Conservation (phyloP, 495 filamentous ascomycete species). For the Apiosordaria backusii region DNA sequence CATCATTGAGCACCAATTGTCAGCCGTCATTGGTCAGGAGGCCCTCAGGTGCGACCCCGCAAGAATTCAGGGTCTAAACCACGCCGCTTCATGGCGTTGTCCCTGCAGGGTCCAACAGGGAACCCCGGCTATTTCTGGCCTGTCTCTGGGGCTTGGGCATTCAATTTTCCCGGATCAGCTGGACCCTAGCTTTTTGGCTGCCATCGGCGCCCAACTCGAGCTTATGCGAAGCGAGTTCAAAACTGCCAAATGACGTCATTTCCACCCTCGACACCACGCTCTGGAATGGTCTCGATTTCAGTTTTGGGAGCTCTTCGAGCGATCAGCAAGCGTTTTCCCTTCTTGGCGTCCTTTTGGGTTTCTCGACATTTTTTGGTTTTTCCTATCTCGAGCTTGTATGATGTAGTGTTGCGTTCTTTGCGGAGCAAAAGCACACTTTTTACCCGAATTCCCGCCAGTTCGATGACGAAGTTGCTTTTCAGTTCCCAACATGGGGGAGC, state of each 20-base stretch:
- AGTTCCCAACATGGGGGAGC: neutral
- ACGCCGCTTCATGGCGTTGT: conserved; percentile 18
- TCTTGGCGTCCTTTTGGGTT: neutral
- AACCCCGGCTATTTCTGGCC: conserved; percentile 11
- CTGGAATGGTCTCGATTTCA: neutral
- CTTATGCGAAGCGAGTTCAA: neutral
- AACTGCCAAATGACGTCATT: conserved; percentile 15
- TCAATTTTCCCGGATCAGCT: neutral
- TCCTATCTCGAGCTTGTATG: neutral
- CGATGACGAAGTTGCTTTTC: neutral
- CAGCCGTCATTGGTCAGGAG: conserved; percentile 15
- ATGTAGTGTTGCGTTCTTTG: neutral
- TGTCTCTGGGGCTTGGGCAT: neutral
- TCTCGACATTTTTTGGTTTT: neutral
- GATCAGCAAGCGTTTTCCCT: neutral
- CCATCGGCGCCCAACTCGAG: neutral
- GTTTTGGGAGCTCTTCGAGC: neutral
- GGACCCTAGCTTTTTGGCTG: conserved; percentile 10
- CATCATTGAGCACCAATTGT: conserved; percentile 14
- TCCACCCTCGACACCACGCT: neutral
- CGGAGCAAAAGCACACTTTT: neutral
- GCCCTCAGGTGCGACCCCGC: conserved; percentile 12
- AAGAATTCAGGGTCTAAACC: conserved; percentile 15
- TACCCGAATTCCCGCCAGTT: neutral
- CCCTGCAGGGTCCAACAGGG: conserved; percentile 20